Base-by-base conservation (phyloP, 1,284 basidiomycete species). In the Stereum hirsutum region DNA sequence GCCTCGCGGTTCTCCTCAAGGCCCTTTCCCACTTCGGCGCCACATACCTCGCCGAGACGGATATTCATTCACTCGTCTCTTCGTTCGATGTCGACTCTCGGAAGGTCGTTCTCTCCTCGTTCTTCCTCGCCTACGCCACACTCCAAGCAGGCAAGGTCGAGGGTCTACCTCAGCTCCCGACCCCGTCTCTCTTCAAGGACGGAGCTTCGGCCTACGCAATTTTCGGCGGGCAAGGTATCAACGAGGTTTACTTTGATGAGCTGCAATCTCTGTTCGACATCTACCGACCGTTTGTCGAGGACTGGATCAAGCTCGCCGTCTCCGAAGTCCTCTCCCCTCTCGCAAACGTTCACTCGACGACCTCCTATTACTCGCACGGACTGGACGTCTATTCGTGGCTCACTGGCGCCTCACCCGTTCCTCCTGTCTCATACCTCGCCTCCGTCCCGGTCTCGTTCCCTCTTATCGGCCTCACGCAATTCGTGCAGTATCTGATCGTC, bases 211-310 rank as follows among this genome's bases (percentile, higher is more conserved):
- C 96, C 51, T 97, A 89, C 67, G 95, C 89, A 45, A 72, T 99
- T 45, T 99, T 99, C 57, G 95, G 95, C 49, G 96, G 96, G n/a
- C 95, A 99, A 64, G 95, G 95, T 52, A 91, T 88, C 52, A 98
- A 98, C 63, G 95, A 99, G 66, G 88, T 95, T 50, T 98, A 98
- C 70, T 93, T 97, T 62, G 88, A 94, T 60, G 95, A 98, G 69
- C 78, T 99, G 17, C 89, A 96, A 67, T 70, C 71, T 35, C 81
- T 99, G 46, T 95, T 88, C 66, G 85, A 96, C 65, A 84, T 81
- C 47, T 98, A 97, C 74, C 79, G 74, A 52, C 84, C 92, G 28
- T 93, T 91, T 57, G 81, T 95, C 52, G 69, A 75, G 36, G 66
- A 81, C 30, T 78, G 89, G 68, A 65, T 96, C 53, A 58, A 72